Conservation (phyloP, 495 filamentous ascomycete species). For the Penicillium robsamsonii region DNA sequence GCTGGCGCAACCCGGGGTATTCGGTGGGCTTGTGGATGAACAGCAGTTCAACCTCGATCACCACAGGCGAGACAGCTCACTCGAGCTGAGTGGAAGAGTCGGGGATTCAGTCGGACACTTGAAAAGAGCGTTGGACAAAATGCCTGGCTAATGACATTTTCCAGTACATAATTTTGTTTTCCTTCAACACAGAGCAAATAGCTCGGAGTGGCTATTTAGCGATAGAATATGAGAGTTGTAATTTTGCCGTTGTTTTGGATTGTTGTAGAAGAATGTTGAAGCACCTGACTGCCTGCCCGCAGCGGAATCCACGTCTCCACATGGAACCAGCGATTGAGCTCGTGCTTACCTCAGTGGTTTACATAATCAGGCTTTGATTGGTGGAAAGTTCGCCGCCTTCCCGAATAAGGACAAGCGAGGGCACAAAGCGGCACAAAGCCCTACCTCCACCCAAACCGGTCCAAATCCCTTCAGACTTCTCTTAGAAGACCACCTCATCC, state of each 20-base stretch:
- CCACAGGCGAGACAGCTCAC: conserved; percentile 13
- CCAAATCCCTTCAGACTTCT: conserved; percentile 43
- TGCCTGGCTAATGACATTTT: conserved; percentile 12
- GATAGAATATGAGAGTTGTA: conserved; percentile 12
- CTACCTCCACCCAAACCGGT: conserved; percentile 37
- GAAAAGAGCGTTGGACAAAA: background rate
- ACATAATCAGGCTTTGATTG: conserved; percentile 24
- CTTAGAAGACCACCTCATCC: conserved; percentile 38
- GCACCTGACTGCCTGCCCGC: conserved; percentile 24
- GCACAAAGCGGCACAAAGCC: conserved; percentile 31
- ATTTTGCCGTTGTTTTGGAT: background rate
- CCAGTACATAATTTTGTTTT: conserved; percentile 13
- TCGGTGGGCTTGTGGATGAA: conserved; percentile 11
- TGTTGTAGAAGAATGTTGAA: conserved; percentile 8
- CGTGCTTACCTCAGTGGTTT: conserved; percentile 3
- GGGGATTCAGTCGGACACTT: conserved; percentile 5
- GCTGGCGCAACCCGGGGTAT: background rate
- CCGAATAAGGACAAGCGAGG: conserved; percentile 42
- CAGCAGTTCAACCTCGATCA: conserved; percentile 23
- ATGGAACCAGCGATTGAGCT: background rate
- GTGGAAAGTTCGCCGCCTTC: conserved; percentile 17
- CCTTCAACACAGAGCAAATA: conserved; percentile 3
- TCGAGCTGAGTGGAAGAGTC: conserved; percentile 13
- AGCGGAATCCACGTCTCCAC: conserved; percentile 3
- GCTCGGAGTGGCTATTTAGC: conserved; percentile 7